Percentiles rank a stretch among this genome's conserved stretches.
These are phyloP conservation scores for Linum tenue DNA, from an alignment of 345 rosid species.

Conservation along the genomic window DNA sequence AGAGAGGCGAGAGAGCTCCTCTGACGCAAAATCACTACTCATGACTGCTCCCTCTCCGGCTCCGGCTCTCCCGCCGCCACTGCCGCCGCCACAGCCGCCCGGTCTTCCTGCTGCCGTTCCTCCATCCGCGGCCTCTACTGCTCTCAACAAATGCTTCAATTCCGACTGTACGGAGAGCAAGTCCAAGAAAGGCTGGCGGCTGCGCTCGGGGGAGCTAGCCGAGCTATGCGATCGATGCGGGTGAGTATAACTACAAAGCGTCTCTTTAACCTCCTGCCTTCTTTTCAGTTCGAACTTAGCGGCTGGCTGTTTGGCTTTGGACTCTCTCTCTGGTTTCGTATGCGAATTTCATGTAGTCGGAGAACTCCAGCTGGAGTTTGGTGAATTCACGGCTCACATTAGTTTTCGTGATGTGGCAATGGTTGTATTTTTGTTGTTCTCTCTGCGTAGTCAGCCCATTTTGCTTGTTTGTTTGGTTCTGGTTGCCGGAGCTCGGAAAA, in stretches of 20 bases:
- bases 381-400: background rate
- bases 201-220: conserved; percentile 72
- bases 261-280: background rate
- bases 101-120: background rate
- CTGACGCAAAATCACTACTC: background rate
- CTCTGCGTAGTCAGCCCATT: background rate
- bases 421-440: background rate
- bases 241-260: conserved; percentile 28
- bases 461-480: no score
- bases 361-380: background rate
- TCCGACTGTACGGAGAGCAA: conserved; percentile 52
- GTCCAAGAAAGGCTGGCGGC: conserved; percentile 76
- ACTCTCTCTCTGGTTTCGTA: background rate
- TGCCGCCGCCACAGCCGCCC: conserved; percentile 6
- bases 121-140: conserved; percentile 6
- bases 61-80: background rate
- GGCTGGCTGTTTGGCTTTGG: background rate
- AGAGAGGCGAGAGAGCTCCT: background rate
- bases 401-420: background rate
- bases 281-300: background rate
- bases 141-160: conserved; percentile 51
- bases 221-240: conserved; percentile 95
- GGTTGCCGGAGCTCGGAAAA: no score
- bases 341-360: background rate
- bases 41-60: background rate